These are phyloP conservation scores for Quercus ilex DNA, from an alignment of 306 rosid genomes.

Conservation along the genomic window DNA sequence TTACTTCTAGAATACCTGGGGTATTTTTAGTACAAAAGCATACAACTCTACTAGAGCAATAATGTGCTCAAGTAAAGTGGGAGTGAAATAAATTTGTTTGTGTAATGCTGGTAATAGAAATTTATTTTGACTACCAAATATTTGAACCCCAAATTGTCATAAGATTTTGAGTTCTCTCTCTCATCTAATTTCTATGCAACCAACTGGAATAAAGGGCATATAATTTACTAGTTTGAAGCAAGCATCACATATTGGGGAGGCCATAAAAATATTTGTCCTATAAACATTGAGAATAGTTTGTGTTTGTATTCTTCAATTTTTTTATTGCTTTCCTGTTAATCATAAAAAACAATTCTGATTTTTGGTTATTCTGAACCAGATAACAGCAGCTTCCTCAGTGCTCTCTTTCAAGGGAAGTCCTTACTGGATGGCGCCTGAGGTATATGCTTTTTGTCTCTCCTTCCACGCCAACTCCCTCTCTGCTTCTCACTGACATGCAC, in stretches of 20 bases:
- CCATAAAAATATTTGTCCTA: neutral
- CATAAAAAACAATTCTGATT: slow-evolving; percentile 13
- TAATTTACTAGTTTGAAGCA: slow-evolving; percentile 10
- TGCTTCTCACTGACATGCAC: neutral
- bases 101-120: neutral
- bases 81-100: neutral
- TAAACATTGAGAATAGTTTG: neutral
- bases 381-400: slow-evolving; percentile 68
- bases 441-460: slow-evolving; percentile 19
- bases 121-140: slow-evolving; percentile 6
- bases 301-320: neutral
- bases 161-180: neutral
- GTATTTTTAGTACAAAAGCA: neutral
- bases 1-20: slow-evolving; percentile 25
- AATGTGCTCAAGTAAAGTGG: neutral
- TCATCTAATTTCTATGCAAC: neutral
- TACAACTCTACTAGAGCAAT: neutral
- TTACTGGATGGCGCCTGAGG: slow-evolving; percentile 99
- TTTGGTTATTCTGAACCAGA: slow-evolving; percentile 48
- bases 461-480: neutral
- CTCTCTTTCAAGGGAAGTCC: slow-evolving; percentile 99
- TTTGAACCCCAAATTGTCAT: neutral
- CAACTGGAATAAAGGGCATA: neutral
- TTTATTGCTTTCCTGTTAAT: slow-evolving; percentile 7
- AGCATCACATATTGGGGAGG: slow-evolving; percentile 6